A percentile compares a stretch with the other conserved stretches of the same genome.
These are phyloP conservation scores for Cornus florida DNA, from an alignment of 148 eudicot genomes.

Conservation along the genomic window DNA sequence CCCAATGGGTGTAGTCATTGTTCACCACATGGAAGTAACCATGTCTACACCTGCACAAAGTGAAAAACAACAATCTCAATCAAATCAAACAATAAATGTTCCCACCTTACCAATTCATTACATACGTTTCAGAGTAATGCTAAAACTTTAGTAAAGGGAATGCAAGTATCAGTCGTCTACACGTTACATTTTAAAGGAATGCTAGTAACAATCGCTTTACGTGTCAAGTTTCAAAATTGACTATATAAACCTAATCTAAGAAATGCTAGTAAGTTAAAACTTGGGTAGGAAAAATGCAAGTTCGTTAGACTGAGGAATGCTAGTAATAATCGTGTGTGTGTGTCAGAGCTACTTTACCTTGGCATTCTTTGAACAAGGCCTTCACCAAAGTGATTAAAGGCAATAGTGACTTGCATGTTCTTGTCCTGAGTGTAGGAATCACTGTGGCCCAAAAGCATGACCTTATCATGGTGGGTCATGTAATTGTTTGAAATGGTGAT, in stretches of 20 bases:
- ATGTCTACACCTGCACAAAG: constrained; percentile 54
- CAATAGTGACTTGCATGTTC: constrained; percentile 59
- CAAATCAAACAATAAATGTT: too few species aligned
- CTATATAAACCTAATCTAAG: too few species aligned
- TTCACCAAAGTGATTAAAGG: constrained; percentile 53
- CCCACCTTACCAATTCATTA: too few species aligned
- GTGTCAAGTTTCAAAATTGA: too few species aligned
- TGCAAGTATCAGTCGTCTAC: too few species aligned
- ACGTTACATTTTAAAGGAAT: too few species aligned
- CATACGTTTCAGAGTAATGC: background rate
- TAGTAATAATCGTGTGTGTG: too few species aligned
- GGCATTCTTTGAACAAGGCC: constrained; percentile 65
- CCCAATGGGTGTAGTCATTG: constrained; percentile 66
- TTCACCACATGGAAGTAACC: constrained; percentile 75
- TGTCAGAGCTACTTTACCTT: constrained; percentile 27
- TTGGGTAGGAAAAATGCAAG: too few species aligned
- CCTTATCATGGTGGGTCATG: constrained; percentile 64
- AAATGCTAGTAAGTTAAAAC: too few species aligned
- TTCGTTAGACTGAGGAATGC: too few species aligned
- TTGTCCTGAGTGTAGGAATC: constrained; percentile 41
- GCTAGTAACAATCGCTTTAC: too few species aligned
- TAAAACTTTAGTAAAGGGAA: too few species aligned
- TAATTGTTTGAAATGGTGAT: constrained; percentile 61
- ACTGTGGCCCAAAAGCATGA: constrained; percentile 62
- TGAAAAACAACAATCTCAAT: background rate